Base-by-base conservation (phyloP, 306 rosid genomes). In the Mucuna pruriens region DNA sequence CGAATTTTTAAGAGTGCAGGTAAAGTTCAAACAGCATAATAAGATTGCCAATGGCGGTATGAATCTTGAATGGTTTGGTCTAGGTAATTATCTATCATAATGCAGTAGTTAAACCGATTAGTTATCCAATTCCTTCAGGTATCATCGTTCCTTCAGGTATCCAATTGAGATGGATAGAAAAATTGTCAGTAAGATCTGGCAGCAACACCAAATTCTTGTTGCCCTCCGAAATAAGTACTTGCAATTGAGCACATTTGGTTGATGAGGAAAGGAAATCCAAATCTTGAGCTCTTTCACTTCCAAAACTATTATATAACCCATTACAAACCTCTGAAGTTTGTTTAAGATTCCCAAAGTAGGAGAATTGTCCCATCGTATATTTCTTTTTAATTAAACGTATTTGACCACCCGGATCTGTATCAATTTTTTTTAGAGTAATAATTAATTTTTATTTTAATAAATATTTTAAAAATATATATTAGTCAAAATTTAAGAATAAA, bases 111-210 rank as follows among this genome's bases (percentile, higher is more conserved):
- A 75, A 52, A 46, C 54, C 70, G 2, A 11, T 1, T 40, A 82
- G 64, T 2, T 75, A 45, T 40, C 77, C 81, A 55, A 82, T 55
- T 48, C 39, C 72, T 31, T 75, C 64, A 20, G 81, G 81, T 55
- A 73, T 38, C 34, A n/a, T 40, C n/a, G n/a, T n/a, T n/a, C n/a
- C n/a, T 63, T 75, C 84, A 10, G 73, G 68, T 39, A 82, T 82
- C 7, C 0, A 2, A 5, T 3, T 0, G 29, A 75, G 62, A 46
- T 8, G 1, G 36, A 12, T 8, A 2, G 77, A 67, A 0, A 82
- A 57, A 23, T 75, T 82, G 62, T 71, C 36, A 3, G 68, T n/a
- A 25, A 45, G 25, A 23, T 57, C 9, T 45, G 85, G 77, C 52
- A 82, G 9, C 13, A 3, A 77, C 82, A 9, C 85, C 82, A 40